phyloP scores from a whole-genome alignment of 768 basidiomycete genomes.

The Filobasidium floriforme region DNA sequence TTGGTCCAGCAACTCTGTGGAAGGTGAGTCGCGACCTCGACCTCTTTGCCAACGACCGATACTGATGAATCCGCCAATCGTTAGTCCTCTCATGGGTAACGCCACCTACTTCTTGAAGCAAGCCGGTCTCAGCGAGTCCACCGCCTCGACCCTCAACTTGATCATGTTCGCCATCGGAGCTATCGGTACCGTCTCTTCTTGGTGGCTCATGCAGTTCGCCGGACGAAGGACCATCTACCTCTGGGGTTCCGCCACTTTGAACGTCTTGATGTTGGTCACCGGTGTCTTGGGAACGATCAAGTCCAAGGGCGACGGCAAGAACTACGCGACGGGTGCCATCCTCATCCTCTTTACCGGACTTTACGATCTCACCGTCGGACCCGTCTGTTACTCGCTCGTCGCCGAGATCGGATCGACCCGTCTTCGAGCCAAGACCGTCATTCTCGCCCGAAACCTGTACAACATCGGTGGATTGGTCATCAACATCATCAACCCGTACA shows the following conservation, averaged over 20 bases:
- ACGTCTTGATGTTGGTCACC: constrained; percentile 31
- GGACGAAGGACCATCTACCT: constrained; percentile 37
- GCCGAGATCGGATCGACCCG: constrained; percentile 34
- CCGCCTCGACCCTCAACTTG: constrained; percentile 29
- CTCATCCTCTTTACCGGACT: constrained; percentile 31
- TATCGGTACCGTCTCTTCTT: constrained; percentile 33
- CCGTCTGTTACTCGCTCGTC: constrained; percentile 32
- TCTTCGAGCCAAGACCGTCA: constrained; percentile 38
- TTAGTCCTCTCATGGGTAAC: constrained; percentile 14
- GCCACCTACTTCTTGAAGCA: constrained; percentile 18
- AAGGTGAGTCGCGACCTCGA: too few species aligned
- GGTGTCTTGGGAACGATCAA: constrained; percentile 26
- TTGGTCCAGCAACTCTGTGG: constrained; percentile 11
- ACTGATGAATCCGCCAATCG: neutral
- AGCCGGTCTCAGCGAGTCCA: constrained; percentile 6
- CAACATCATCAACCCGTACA: constrained; percentile 32
- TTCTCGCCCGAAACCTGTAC: constrained; percentile 29
- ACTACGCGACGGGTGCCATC: constrained; percentile 26
- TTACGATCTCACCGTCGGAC: constrained; percentile 34
- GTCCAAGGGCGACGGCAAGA: constrained; percentile 10
- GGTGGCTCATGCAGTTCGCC: constrained; percentile 30
- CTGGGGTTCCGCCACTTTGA: constrained; percentile 20
- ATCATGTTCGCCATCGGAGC: constrained; percentile 27
- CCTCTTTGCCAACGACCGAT: neutral
- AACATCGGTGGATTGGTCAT: constrained; percentile 27